Evolutionary conservation across 1,139 yeast genomes (phyloP), one percentile per base, ranked within the genome.

Genomic region (Hyphopichia wangnamkhiaoensis): DNA sequence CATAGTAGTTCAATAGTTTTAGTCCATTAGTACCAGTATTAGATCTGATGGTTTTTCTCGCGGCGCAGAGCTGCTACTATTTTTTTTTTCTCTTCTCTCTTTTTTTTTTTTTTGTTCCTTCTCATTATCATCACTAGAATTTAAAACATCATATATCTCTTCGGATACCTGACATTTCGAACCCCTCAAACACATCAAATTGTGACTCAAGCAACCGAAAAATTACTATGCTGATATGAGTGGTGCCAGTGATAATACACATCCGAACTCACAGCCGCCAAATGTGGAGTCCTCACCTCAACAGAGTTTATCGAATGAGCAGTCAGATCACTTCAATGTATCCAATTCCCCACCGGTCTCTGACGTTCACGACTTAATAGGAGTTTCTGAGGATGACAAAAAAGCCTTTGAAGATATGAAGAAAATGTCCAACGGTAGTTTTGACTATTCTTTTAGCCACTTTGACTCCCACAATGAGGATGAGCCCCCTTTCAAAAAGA

Each of bases 401-500:
- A 28, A 16, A 16, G n/a, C 5, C 12, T 16, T 28, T 16, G 31
- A 28, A 17, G 31, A 16, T 5, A 14, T 16, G 20, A 28, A 28
- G 12, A 5, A n/a, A 12, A 16, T 28, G 19, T 5, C 17, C 3
- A 28, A 28, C 12, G 31, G 31, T 14, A 17, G 5, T 8, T 15
- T 28, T 28, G 20, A 17, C 5, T 28, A 23, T 5, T 19, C 33
- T 30, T 18, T 30, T 16, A 16, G 19, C n/a, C 23, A 17, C 4
- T 30, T 30, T 21, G 10, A 21, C 24, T 10, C 24, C 10, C 9
- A 19, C 10, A 30, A 17, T n/a, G 31, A 12, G 16, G 34, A 34
- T 25, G 37, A 39, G 21, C 38, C 43, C 13, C 35, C 39, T 13
- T 23, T 26, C n/a, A 42, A 42, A 16, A 39, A 35, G 15, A n/a